Evolutionary conservation across 305 asterid genomes (phyloP), one percentile per base, ranked within the genome.

Genomic region (Rubia peregrina): DNA sequence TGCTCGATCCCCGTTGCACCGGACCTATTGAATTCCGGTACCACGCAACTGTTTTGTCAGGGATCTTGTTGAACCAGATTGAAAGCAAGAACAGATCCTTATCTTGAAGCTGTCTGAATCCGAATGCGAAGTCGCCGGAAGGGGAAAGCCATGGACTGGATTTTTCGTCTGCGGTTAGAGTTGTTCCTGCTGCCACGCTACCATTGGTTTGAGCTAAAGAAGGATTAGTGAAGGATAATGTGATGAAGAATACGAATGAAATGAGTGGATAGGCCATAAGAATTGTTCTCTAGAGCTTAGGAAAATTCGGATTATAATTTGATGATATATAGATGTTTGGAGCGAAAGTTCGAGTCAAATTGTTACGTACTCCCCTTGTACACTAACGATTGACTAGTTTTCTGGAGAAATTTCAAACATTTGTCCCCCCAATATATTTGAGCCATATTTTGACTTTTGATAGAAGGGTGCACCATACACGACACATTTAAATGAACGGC

Each of bases 11-110:
- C 36, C 56, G 59, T 22, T 74, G 77, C 0, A 74, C 76, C 1
- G 75, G 79, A 68, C 38, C 5, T 67, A 42, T 56, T 70, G 24
- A 46, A 21, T 74, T 61, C 59, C 65, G 74, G 62, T 67, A 75
- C 87, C 87, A 83, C 46, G 77, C 83, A 36, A 83, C 64, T 62
- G 81, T 78, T 69, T 66, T 36, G 5, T 77, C 75, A 0, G 79
- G 79, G n/a, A 83, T 72, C 19, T 70, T 79, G 74, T 74, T 56
- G 51, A 67, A 83, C 78, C 84, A 83, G 46, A 80, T 66, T 43
- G 83, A 78, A 19, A 80, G 87, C 71, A 78, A 22, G 71, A 83
- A 83, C 19, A 4, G 56, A 14, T 80, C 75, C 9, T 59, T 73
- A 9, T 66, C 69, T 66, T 70, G 56, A 65, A 80, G 46, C 56